phyloP scores from a whole-genome alignment of 169 alveolate species.

The Cryptosporidium viatorum region DNA sequence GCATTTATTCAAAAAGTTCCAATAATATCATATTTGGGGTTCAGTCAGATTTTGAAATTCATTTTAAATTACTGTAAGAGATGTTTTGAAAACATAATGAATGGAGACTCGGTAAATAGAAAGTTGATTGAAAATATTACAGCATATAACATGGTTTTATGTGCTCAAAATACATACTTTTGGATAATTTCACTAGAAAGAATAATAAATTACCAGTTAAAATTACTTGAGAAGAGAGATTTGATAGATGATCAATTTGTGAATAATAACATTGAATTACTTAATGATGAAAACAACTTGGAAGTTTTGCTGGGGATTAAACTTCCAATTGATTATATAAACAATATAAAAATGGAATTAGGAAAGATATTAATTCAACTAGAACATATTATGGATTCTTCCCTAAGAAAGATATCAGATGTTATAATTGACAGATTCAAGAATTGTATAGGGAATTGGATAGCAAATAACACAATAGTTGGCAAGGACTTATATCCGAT shows the following conservation, averaged over 20 bases:
- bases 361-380: background rate
- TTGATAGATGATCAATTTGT: constrained; percentile 1
- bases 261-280: background rate
- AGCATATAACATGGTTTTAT: constrained; percentile 31
- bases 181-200: constrained; percentile 49
- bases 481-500: background rate
- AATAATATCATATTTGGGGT: constrained; percentile 30
- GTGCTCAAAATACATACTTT: constrained; percentile 58
- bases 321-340: constrained; percentile 4
- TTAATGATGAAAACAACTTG: constrained; percentile 10
- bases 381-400: background rate
- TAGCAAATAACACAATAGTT: background rate
- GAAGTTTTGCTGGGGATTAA: constrained; percentile 18
- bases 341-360: constrained; percentile 23
- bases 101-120: constrained; percentile 17
- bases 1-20: constrained; percentile 19
- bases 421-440: constrained; percentile 6
- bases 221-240: background rate
- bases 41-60: background rate
- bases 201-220: constrained; percentile 12
- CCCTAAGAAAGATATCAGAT: background rate
- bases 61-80: constrained; percentile 15
- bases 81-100: constrained; percentile 36
- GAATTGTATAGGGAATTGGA: background rate
- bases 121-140: constrained; percentile 9